Conservation (phyloP, 73 alveolate genomes). For the Paraurostyla sp. region DNA sequence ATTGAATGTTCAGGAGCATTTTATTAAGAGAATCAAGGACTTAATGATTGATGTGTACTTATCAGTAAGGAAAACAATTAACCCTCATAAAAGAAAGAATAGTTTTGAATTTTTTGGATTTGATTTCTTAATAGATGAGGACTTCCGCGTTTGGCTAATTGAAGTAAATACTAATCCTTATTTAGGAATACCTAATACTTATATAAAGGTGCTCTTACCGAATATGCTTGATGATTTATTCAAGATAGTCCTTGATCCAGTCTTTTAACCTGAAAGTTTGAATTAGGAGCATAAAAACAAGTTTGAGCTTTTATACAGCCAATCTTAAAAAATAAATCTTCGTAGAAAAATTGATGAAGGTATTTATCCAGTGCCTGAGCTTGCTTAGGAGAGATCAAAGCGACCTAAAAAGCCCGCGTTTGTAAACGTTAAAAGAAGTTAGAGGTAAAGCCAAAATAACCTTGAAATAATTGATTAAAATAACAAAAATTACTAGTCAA, state of each 20-base stretch:
- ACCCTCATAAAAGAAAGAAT: constrained; percentile 71
- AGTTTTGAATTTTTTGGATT: constrained; percentile 88
- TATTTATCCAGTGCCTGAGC: constrained; percentile 42
- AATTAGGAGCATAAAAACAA: neutral
- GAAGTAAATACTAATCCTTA: constrained; percentile 90
- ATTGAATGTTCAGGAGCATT: constrained; percentile 50
- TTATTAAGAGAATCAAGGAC: constrained; percentile 62
- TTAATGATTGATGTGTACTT: constrained; percentile 60
- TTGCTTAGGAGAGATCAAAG: constrained; percentile 17
- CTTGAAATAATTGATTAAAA: too few relatives aligned
- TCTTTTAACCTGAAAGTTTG: neutral
- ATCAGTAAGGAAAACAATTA: constrained; percentile 60
- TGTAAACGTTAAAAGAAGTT: neutral
- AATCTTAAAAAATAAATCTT: neutral
- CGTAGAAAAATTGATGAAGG: constrained; percentile 40
- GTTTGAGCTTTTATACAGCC: constrained; percentile 64
- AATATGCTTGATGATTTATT: constrained; percentile 88
- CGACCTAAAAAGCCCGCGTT: neutral
- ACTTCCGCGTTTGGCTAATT: constrained; percentile 80
- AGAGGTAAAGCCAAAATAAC: neutral
- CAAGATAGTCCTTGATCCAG: constrained; percentile 80
- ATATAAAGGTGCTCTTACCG: constrained; percentile 76
- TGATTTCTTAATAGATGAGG: constrained; percentile 89
- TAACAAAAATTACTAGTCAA: too few relatives aligned
- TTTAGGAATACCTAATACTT: constrained; percentile 74